Percentiles rank a stretch among this genome's conserved stretches.
Conservation (phyloP, 805 yeast genomes). For the Yamadazyma laniorum region DNA sequence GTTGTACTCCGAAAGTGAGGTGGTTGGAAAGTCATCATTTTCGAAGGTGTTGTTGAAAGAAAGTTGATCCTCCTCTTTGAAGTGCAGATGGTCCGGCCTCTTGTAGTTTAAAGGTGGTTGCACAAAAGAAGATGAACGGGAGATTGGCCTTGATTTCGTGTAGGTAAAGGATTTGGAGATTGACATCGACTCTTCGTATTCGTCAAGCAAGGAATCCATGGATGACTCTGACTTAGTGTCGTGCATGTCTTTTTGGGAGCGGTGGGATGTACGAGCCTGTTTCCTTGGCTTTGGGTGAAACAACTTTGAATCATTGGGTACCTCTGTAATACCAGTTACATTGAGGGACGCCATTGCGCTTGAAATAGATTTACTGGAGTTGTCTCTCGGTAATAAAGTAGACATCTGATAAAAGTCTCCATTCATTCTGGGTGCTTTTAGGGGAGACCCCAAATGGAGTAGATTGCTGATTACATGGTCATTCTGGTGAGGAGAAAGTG, state of each 20-base stretch:
- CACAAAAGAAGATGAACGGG: conserved; percentile 15
- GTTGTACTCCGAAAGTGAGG: conserved; percentile 38
- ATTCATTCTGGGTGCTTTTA: conserved; percentile 4
- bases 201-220: conserved; percentile 42
- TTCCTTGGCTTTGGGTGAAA: conserved; percentile 17
- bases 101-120: conserved; percentile 10
- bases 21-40: conserved; percentile 28
- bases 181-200: conserved; percentile 43
- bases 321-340: conserved; percentile 7
- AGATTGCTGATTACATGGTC: conserved; percentile 6
- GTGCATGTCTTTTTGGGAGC: conserved; percentile 1
- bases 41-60: not conserved
- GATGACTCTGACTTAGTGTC: conserved; percentile 24
- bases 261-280: not conserved
- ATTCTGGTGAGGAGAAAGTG: conserved; percentile 33
- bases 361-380: conserved; percentile 23
- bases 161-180: conserved; percentile 24
- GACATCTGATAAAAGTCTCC: conserved; percentile 3
- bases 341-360: conserved; percentile 33
- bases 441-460: conserved; percentile 1
- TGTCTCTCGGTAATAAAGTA: conserved; percentile 5
- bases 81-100: conserved; percentile 3
- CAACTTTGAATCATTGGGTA: not conserved
- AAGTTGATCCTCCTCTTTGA: not conserved
- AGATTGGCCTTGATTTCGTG: conserved; percentile 22